Base-by-base conservation (phyloP, 1,284 basidiomycete species). In the Amylostereum areolatum region DNA sequence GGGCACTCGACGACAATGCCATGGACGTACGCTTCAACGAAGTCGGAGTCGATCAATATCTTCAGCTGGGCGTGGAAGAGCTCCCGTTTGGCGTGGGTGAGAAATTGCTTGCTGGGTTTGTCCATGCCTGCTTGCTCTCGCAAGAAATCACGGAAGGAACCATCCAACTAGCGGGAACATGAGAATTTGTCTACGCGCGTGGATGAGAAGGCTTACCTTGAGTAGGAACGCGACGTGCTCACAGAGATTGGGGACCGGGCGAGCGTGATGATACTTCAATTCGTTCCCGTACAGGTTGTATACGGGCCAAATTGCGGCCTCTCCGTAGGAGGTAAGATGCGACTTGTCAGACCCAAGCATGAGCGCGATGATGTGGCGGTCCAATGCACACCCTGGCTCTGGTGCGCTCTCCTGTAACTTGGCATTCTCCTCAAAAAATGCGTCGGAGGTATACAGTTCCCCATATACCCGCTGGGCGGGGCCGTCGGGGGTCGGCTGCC, bases 371-470 rank as follows among this genome's bases (percentile, higher is more conserved):
- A 62, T 47, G 5, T 52, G 55, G 4, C 48, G 46, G 24, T 55
- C 57, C 3, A 64, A 48, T 4, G 47, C 52, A 32, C 58, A 62
- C 4, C 54, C 56, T 8, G 53, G 45, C 10, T 57, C 55, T 0
- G 1, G 43, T 3, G 52, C 53, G 5, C 43, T 18, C 3, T 43
- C 9, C 9, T 58, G 54, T 18, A 67, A 34, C 1, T 51, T 51
- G 4, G 55, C 50, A 33, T 72, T 55, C 32, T 62, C 63, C 0
- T 56, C 45, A 2, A 65, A 30, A 53, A 66, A 65, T 0, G 60
- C 59, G 49, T 64, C 53, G 0, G 66, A 60, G 3, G 58, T 62
- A 42, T 67, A 72, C 0, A 70, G 31, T 44, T 72, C 68, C 1
- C 56, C 57, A 28, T 60, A 56, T 1, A 70, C 36, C 0, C 58